A percentile compares a stretch with the other conserved stretches of the same genome.
phyloP scores from a whole-genome alignment of 306 rosid species.

The Rosa chinensis region DNA sequence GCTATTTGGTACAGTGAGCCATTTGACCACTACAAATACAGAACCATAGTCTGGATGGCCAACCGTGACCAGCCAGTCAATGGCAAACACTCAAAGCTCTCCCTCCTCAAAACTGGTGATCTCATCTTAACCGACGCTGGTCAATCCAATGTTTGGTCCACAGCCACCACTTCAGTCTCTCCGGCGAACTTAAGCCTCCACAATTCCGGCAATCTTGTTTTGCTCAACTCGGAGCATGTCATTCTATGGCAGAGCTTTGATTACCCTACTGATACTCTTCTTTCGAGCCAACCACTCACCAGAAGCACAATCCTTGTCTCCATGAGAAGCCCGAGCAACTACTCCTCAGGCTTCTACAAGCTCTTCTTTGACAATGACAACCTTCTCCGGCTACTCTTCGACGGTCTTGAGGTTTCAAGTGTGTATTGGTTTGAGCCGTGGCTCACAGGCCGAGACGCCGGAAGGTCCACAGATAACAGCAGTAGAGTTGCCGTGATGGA shows the following conservation, averaged over 20 bases:
- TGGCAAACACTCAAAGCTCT: slow-evolving; percentile 44
- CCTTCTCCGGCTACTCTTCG: slow-evolving; percentile 45
- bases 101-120: slow-evolving; percentile 33
- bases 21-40: not conserved
- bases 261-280: slow-evolving; percentile 56
- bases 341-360: slow-evolving; percentile 48
- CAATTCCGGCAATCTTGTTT: slow-evolving; percentile 46
- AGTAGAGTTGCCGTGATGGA: slow-evolving; percentile 42
- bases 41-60: slow-evolving; percentile 57
- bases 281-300: slow-evolving; percentile 46
- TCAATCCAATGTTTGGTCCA: slow-evolving; percentile 34
- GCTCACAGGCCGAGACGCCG: slow-evolving; percentile 20
- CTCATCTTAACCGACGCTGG: slow-evolving; percentile 42
- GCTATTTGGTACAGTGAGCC: slow-evolving; percentile 47
- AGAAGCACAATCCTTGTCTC: slow-evolving; percentile 38
- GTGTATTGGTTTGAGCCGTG: slow-evolving; percentile 49
- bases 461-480: slow-evolving; percentile 37
- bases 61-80: slow-evolving; percentile 52
- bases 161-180: slow-evolving; percentile 25
- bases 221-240: not conserved
- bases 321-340: slow-evolving; percentile 43
- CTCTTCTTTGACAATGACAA: slow-evolving; percentile 48
- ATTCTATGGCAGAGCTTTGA: slow-evolving; percentile 56
- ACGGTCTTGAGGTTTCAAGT: slow-evolving; percentile 46
- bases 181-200: slow-evolving; percentile 17